These are phyloP conservation scores for Hypoxylon rubiginosum DNA, from an alignment of 2,329 filamentous ascomycete species.

Conservation along the genomic window DNA sequence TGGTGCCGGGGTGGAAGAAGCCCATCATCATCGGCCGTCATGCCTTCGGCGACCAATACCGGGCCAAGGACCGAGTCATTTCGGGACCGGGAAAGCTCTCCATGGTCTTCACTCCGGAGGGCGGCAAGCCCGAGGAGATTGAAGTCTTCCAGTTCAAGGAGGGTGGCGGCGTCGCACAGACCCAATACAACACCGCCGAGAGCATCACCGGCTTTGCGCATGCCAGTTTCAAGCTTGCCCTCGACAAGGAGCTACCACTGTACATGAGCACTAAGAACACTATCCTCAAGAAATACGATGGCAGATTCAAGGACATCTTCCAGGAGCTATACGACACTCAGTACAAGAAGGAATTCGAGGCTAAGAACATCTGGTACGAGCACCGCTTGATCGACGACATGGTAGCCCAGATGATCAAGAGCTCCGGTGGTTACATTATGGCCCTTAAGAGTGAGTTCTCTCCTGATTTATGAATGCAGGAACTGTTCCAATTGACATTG, in stretches of 20 bases:
- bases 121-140: constrained; percentile 85
- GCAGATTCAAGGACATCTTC: constrained; percentile 99
- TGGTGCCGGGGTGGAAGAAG: constrained; percentile 98
- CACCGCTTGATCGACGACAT: constrained; percentile 99
- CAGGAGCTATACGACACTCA: constrained; percentile 91
- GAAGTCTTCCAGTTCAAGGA: constrained; percentile 92
- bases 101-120: constrained; percentile 93
- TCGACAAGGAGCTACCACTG: constrained; percentile 88
- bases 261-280: constrained; percentile 99
- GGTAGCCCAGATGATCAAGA: constrained; percentile 99
- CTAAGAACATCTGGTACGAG: constrained; percentile 98
- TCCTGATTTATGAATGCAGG: neutral
- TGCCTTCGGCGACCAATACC: constrained; percentile 98
- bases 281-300: constrained; percentile 98
- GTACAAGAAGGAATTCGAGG: constrained; percentile 91
- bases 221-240: constrained; percentile 94
- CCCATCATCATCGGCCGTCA: constrained; percentile 99
- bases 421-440: constrained; percentile 94
- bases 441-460: constrained; percentile 89
- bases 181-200: constrained; percentile 98
- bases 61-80: constrained; percentile 91
- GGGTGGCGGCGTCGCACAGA: constrained; percentile 89
- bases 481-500: constrained; percentile 25
- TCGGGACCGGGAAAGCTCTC: constrained; percentile 87
- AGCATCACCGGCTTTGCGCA: constrained; percentile 96